These are phyloP conservation scores for Camellia lanceoleosa DNA, from an alignment of 148 eudicot genomes.

Conservation along the genomic window DNA sequence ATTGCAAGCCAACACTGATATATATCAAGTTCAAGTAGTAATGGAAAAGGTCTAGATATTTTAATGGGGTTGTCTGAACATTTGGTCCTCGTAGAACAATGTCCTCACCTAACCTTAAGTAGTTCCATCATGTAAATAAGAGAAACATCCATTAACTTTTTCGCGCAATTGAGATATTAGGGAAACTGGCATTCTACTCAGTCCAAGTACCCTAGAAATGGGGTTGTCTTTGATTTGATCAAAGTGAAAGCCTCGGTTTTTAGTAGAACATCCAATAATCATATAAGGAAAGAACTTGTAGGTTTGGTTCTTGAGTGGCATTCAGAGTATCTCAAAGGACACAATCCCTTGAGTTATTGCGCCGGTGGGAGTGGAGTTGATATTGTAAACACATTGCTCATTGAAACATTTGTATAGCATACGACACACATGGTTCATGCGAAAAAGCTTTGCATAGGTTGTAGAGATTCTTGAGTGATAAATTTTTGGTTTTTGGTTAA, in stretches of 20 bases:
- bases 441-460: neutral
- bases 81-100: too few species aligned
- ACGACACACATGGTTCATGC: neutral
- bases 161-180: neutral
- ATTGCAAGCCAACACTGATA: too few species aligned
- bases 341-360: neutral
- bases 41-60: too few species aligned
- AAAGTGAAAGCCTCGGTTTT: neutral
- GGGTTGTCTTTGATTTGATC: neutral
- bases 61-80: too few species aligned
- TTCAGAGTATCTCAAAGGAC: neutral
- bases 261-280: neutral
- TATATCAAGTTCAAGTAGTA: too few species aligned
- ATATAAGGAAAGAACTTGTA: neutral
- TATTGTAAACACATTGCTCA: neutral
- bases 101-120: too few species aligned
- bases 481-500: neutral
- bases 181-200: neutral
- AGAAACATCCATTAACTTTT: too few species aligned
- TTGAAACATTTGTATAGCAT: neutral
- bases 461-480: neutral
- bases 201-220: neutral
- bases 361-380: too few species aligned
- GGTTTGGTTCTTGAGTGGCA: neutral
- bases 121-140: too few species aligned